Evolutionary conservation across 2,329 filamentous ascomycete genomes (phyloP).

Genomic region (Epicoccum sorghinum): DNA sequence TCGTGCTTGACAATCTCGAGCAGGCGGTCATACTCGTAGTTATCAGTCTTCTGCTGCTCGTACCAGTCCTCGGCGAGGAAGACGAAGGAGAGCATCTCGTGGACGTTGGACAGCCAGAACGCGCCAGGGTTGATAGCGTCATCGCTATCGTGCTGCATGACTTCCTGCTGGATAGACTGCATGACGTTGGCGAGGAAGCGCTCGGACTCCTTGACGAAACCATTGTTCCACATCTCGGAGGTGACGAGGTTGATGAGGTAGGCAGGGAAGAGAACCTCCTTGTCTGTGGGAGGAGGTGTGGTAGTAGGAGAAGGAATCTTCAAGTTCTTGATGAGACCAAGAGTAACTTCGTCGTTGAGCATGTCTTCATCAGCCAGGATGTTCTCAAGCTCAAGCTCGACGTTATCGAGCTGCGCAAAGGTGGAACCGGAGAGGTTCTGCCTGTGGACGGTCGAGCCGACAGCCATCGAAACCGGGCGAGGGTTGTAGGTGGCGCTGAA

Average conservation of each 20-base stretch:
- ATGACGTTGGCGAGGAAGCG: constrained; percentile 98
- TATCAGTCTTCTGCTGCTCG: constrained; percentile 98
- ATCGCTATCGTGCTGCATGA: constrained; percentile 98
- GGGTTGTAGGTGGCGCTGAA: constrained; percentile 94
- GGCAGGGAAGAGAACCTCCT: constrained; percentile 97
- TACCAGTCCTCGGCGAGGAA: constrained; percentile 99
- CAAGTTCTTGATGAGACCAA: constrained; percentile 93
- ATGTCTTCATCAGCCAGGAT: constrained; percentile 94
- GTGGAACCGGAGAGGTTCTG: constrained; percentile 76
- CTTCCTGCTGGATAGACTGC: constrained; percentile 99
- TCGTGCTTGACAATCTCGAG: constrained; percentile 99
- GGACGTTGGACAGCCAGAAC: constrained; percentile 99
- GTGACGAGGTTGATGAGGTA: constrained; percentile 99
- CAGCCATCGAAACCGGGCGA: constrained; percentile 93
- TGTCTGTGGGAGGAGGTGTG: constrained; percentile 90
- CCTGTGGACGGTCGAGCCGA: constrained; percentile 67
- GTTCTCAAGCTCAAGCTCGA: constrained; percentile 93
- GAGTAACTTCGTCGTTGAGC: constrained; percentile 94
- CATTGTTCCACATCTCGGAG: constrained; percentile 99
- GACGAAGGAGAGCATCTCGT: constrained; percentile 99
- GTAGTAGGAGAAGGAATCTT: constrained; percentile 92
- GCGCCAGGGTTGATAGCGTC: constrained; percentile 96
- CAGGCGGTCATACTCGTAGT: constrained; percentile 97
- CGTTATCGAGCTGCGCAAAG: constrained; percentile 84
- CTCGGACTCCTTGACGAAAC: constrained; percentile 98